phyloP scores from a whole-genome alignment of 75 land plant genomes.

The Picea sitchensis region DNA sequence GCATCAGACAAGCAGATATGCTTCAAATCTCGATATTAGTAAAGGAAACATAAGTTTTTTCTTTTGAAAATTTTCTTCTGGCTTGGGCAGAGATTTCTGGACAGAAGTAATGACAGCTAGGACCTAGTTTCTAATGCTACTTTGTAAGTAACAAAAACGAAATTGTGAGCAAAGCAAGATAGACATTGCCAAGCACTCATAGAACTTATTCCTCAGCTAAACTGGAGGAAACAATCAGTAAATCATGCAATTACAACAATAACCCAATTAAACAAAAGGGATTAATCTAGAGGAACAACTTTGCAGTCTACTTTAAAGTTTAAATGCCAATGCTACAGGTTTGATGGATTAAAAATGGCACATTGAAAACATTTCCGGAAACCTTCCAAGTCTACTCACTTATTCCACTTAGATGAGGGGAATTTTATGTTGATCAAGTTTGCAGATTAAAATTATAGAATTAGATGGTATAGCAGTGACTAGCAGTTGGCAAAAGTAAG shows the following conservation, averaged over 20 bases:
- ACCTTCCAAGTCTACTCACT: not conserved
- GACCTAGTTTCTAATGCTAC: not conserved
- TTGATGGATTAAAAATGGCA: not conserved
- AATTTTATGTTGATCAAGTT: not conserved
- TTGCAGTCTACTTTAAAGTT: not conserved
- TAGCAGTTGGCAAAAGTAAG: not conserved
- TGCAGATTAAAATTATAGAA: not conserved
- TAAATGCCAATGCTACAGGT: not conserved
- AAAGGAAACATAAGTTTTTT: not conserved
- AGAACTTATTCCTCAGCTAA: not conserved
- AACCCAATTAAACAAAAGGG: not conserved
- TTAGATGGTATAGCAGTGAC: not conserved
- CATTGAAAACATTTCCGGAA: not conserved
- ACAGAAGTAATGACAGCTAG: not conserved
- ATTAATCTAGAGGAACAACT: not conserved
- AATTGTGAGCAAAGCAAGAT: not conserved
- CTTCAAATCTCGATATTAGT: not conserved
- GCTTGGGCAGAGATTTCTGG: not conserved
- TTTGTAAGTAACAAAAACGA: not conserved
- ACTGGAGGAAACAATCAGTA: not conserved
- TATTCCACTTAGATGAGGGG: not conserved
- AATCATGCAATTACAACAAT: not conserved
- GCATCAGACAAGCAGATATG: not conserved
- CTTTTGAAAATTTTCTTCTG: no score
- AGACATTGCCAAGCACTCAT: not conserved